A percentile compares a stretch with the other conserved stretches of the same genome.
Conservation (phyloP, 768 basidiomycete species). For the Boletus reticulatus region DNA sequence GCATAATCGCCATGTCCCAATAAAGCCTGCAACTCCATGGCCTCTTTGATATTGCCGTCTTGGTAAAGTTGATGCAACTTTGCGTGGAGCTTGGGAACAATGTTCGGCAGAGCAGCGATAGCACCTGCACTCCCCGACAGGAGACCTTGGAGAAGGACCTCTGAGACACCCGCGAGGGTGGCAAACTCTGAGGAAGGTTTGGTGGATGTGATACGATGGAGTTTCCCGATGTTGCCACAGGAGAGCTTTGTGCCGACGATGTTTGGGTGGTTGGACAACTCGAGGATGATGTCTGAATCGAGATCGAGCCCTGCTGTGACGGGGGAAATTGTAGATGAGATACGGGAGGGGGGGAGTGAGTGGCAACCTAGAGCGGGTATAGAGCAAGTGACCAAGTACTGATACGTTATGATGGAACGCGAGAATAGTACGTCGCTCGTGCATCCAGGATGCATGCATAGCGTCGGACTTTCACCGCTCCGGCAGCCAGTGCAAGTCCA, state of each 20-base stretch:
- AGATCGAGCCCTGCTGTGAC: constrained; percentile 83
- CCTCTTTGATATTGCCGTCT: constrained; percentile 55
- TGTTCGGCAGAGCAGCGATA: constrained; percentile 64
- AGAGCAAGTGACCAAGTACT: constrained; percentile 3
- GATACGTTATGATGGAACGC: constrained; percentile 64
- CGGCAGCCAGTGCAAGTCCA: too few relatives aligned
- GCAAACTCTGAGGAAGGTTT: constrained; percentile 56
- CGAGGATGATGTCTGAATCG: constrained; percentile 71
- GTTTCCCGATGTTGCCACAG: constrained; percentile 82
- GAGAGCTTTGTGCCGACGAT: constrained; percentile 86
- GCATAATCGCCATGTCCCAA: constrained; percentile 71
- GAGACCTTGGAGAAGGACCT: constrained; percentile 64
- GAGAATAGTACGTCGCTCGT: too few relatives aligned
- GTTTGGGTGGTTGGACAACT: constrained; percentile 74
- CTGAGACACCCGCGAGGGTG: constrained; percentile 74
- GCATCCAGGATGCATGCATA: too few relatives aligned
- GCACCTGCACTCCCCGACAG: constrained; percentile 60
- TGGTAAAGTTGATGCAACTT: constrained; percentile 47
- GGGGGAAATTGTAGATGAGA: constrained; percentile 86
- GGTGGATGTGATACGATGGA: constrained; percentile 66
- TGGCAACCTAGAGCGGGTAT: constrained; percentile 50
- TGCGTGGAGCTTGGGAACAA: constrained; percentile 57
- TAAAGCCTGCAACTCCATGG: constrained; percentile 57
- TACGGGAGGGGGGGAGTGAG: constrained; percentile 65
- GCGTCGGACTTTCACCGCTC: too few relatives aligned